Evolutionary conservation across 2,329 filamentous ascomycete species (phyloP).

Genomic region (Ophiobolus disseminans): DNA sequence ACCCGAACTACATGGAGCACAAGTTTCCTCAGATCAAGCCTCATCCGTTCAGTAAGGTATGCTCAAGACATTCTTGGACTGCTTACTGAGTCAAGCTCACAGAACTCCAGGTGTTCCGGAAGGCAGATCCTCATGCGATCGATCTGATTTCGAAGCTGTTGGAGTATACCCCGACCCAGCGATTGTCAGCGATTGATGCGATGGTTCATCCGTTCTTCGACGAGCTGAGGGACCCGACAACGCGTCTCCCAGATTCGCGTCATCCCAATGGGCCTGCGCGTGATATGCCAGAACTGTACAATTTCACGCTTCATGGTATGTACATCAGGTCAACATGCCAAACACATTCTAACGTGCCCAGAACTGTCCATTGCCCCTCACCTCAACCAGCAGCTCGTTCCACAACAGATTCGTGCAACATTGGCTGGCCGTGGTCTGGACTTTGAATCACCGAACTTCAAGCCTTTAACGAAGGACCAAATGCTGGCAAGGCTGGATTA

Average conservation of each 20-base stretch:
- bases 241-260: conserved; percentile 90
- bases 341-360: conserved; percentile 49
- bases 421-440: conserved; percentile 82
- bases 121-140: conserved; percentile 90
- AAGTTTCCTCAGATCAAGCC: conserved; percentile 99
- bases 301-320: conserved; percentile 93
- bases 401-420: conserved; percentile 76
- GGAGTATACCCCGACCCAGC: conserved; percentile 97
- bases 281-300: conserved; percentile 86
- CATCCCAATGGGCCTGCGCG: conserved; percentile 80
- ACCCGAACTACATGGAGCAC: conserved; percentile 99
- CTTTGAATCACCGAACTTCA: conserved; percentile 81
- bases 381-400: conserved; percentile 87
- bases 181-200: conserved; percentile 89
- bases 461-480: conserved; percentile 87
- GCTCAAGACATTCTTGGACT: conserved; percentile 7
- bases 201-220: conserved; percentile 99
- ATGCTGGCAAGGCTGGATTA: conserved; percentile 98
- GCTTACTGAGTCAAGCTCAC: conserved; percentile 10
- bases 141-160: conserved; percentile 92
- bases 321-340: conserved; percentile 15
- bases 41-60: conserved; percentile 93
- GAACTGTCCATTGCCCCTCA: conserved; percentile 95
- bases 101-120: conserved; percentile 79
- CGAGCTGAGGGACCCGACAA: conserved; percentile 89